These are phyloP conservation scores for Cytospora piceae DNA, from an alignment of 2,329 filamentous ascomycete genomes.

Conservation along the genomic window DNA sequence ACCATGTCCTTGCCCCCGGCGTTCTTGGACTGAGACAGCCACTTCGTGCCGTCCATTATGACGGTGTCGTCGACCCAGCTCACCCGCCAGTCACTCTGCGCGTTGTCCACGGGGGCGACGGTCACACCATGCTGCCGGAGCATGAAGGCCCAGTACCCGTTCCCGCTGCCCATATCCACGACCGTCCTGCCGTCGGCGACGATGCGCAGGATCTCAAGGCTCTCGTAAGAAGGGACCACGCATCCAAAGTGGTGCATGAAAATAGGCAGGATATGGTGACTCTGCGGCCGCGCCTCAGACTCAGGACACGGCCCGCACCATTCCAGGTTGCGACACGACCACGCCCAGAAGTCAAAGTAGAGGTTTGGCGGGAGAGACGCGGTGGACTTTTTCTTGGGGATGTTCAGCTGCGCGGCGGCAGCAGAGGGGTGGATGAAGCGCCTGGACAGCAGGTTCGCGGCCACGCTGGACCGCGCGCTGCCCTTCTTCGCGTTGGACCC, in stretches of 20 bases:
- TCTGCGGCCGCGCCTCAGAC: conserved; percentile 54
- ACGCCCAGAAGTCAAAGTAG: conserved; percentile 69
- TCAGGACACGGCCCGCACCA: conserved; percentile 64
- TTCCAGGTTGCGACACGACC: conserved; percentile 65
- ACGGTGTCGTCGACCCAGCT: conserved; percentile 71
- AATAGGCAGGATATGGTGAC: conserved; percentile 71
- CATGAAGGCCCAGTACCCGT: conserved; percentile 77
- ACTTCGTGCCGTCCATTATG: conserved; percentile 62
- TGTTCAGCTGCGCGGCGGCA: conserved; percentile 43
- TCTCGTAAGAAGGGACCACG: conserved; percentile 69
- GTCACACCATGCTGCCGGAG: conserved; percentile 61
- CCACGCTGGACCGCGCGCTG: conserved; percentile 61
- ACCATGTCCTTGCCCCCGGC: conserved; percentile 58
- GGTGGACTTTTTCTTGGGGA: conserved; percentile 52
- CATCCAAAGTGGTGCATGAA: conserved; percentile 82
- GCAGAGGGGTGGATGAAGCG: conserved; percentile 55
- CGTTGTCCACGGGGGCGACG: conserved; percentile 67
- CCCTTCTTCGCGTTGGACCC: conserved; percentile 65
- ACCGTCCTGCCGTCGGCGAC: conserved; percentile 58
- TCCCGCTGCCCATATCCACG: conserved; percentile 71
- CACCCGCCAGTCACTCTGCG: conserved; percentile 68
- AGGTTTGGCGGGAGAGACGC: conserved; percentile 57
- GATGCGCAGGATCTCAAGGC: conserved; percentile 61
- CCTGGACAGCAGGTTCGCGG: conserved; percentile 57
- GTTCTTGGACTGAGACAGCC: conserved; percentile 50